Base-by-base conservation (phyloP, 2,329 filamentous ascomycete genomes). In the Leptoxyphium fumago region DNA sequence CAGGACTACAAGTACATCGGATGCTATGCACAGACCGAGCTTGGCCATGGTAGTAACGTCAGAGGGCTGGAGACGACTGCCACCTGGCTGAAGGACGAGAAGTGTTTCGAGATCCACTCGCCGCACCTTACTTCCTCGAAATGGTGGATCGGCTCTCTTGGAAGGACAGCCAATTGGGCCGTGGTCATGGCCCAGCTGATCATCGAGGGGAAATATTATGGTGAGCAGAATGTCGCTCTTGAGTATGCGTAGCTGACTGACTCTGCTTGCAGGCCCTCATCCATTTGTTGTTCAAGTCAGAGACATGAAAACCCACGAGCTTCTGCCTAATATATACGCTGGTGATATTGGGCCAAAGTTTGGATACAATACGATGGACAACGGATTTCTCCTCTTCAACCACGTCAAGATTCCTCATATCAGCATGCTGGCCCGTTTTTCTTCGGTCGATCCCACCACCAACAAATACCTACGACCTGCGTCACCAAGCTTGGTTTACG, bases 141-240 rank as follows among this genome's bases (percentile, higher is more conserved):
- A 59, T 89, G 82, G 82, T 88, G 84, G 84, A 86, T 86, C 53
- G 84, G 84, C 1, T 83, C 81, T 10, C 70, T 88, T 2, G 84
- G 83, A 42, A 73, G 80, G 53, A 80, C 79, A 2, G 83, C 84
- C 39, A 88, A 84, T 58, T 73, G 85, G 56, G 83, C 83, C 1
- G 77, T 84, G 2, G 81, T 88, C 2, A 85, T 88, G 72, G 83
- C 84, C 0, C 82, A 87, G 62, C 69, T 88, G 26, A 73, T 79
- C 48, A 72, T 86, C 48, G 66, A 69, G 47, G 81, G 80, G 51
- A 83, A 82, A 63, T 65, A 70, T 14, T 78, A 78, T 50, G 83
- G 84, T 36, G 15, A 13, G 32, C 3, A 26, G 21, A 26, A 26
- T 26, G 21, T 7, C 21, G 7, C 21, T 26, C 7, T 7, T 26